These are phyloP conservation scores for Vigna mungo DNA, from an alignment of 306 rosid genomes.

Conservation along the genomic window DNA sequence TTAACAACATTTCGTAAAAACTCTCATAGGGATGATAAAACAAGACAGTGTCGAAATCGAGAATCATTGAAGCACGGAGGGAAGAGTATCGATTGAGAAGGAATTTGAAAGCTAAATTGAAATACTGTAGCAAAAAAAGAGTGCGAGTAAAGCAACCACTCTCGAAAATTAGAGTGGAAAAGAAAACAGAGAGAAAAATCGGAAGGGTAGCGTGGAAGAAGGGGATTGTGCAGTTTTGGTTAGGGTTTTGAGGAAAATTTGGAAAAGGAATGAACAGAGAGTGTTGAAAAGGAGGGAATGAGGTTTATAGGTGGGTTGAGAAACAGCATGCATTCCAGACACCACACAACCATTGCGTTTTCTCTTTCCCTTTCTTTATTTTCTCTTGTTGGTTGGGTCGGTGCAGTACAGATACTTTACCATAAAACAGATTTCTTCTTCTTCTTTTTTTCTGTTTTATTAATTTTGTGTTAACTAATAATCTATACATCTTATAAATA, in stretches of 20 bases:
- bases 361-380: neutral
- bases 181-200: neutral
- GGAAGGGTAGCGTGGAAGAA: neutral
- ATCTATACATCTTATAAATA: too few species aligned
- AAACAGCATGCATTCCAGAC: slow-evolving; percentile 30
- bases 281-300: slow-evolving; percentile 34
- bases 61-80: slow-evolving; percentile 8
- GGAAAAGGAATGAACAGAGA: neutral
- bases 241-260: slow-evolving; percentile 55
- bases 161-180: slow-evolving; percentile 25
- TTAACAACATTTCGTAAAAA: slow-evolving; percentile 34
- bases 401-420: slow-evolving; percentile 2
- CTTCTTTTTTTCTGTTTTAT: neutral
- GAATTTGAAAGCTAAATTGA: neutral
- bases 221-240: slow-evolving; percentile 14
- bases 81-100: slow-evolving; percentile 18
- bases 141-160: neutral
- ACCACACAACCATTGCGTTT: neutral
- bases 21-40: slow-evolving; percentile 23
- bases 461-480: neutral
- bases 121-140: neutral
- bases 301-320: slow-evolving; percentile 34
- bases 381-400: neutral
- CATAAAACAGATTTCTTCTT: neutral
- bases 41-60: slow-evolving; percentile 9